Conservation (phyloP, 108 stramenopile genomes). For the Nitzschia sp. region DNA sequence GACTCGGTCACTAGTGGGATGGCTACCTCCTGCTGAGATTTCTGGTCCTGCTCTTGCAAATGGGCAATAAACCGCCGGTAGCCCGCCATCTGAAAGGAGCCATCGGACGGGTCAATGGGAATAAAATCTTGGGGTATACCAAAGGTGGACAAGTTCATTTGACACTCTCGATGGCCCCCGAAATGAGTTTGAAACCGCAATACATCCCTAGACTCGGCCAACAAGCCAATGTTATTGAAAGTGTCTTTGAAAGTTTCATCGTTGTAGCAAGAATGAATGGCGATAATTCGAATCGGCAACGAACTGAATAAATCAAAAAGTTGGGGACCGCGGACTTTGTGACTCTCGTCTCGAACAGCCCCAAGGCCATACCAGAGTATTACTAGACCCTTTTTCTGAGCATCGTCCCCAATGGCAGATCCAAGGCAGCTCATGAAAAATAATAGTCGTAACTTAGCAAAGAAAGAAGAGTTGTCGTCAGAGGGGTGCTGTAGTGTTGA, state of each 20-base stretch:
- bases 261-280: conserved; percentile 19
- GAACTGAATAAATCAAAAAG: not conserved
- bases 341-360: not conserved
- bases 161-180: not conserved
- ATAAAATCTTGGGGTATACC: conserved; percentile 8
- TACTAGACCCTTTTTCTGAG: not conserved
- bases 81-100: not conserved
- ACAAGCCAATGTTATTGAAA: not conserved
- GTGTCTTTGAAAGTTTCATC: not conserved
- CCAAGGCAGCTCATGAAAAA: not conserved
- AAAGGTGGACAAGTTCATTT: conserved; percentile 8
- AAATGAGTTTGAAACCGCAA: conserved; percentile 12
- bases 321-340: not conserved
- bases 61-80: not conserved
- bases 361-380: not conserved
- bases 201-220: not conserved
- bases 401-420: not conserved
- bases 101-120: conserved; percentile 1
- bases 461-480: too few species aligned
- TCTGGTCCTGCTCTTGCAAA: not conserved
- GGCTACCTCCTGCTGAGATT: not conserved
- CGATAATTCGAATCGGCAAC: not conserved
- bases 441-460: not conserved
- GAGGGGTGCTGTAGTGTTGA: not conserved
- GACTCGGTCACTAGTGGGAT: not conserved